Conservation (phyloP, 495 filamentous ascomycete species). For the Talaromyces wortmannii region DNA sequence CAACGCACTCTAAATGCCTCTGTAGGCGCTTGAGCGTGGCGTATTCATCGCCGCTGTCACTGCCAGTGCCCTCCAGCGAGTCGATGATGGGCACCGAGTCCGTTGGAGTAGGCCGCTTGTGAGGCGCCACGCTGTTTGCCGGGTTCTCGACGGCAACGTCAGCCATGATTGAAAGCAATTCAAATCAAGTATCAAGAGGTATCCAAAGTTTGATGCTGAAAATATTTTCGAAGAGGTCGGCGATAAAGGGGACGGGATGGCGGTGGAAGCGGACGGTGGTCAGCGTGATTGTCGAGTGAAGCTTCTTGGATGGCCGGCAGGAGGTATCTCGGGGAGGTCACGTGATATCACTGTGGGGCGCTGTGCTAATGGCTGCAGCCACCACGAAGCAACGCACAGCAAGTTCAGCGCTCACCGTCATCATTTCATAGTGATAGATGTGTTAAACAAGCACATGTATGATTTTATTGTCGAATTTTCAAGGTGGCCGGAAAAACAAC, state of each 20-base stretch:
- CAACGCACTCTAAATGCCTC: slow-evolving; percentile 79
- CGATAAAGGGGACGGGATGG: background rate
- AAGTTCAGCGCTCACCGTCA: no score
- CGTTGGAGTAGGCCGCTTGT: slow-evolving; percentile 73
- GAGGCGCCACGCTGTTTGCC: slow-evolving; percentile 61
- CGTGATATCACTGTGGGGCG: background rate
- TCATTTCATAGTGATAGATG: no score
- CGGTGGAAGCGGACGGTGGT: background rate
- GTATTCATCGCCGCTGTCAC: slow-evolving; percentile 88
- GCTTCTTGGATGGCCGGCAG: background rate
- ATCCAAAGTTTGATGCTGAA: background rate
- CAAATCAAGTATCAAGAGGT: slow-evolving; percentile 6
- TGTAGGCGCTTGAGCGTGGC: slow-evolving; percentile 91
- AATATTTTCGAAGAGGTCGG: no score
- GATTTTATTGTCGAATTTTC: no score
- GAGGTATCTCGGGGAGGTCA: background rate
- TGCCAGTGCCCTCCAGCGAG: slow-evolving; percentile 70
- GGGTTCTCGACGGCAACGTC: slow-evolving; percentile 79
- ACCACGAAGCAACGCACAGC: no score
- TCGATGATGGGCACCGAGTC: slow-evolving; percentile 83
- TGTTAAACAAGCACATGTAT: no score
- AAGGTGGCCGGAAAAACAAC: no score
- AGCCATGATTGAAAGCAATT: slow-evolving; percentile 52
- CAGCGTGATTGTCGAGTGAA: background rate
- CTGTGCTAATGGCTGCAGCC: no score